Conservation (phyloP, 1,139 yeast genomes). For the Eremothecium gossypii region DNA sequence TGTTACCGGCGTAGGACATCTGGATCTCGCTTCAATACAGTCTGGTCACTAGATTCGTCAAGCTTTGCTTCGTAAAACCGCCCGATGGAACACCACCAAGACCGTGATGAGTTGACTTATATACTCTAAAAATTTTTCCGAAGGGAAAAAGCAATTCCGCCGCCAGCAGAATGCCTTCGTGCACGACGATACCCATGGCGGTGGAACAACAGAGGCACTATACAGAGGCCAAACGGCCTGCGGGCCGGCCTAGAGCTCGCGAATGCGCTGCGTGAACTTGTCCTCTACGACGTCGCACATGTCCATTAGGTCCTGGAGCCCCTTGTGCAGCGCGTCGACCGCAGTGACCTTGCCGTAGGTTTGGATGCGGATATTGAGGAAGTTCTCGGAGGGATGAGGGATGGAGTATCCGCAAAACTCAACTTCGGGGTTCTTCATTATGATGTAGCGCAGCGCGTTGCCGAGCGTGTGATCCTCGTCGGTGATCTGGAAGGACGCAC, state of each 20-base stretch:
- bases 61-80: too few species aligned
- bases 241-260: constrained; percentile 27
- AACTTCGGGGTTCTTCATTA: constrained; percentile 96
- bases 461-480: constrained; percentile 97
- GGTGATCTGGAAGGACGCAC: constrained; percentile 85
- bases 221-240: too few species aligned
- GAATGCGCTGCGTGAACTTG: constrained; percentile 56
- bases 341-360: constrained; percentile 87
- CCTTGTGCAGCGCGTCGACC: constrained; percentile 86
- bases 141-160: too few species aligned
- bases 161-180: too few species aligned
- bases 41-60: too few species aligned
- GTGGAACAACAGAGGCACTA: too few species aligned
- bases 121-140: too few species aligned
- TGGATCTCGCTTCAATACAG: too few species aligned
- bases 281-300: constrained; percentile 78
- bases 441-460: constrained; percentile 82
- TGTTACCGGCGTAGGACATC: constrained; percentile 22
- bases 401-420: constrained; percentile 97
- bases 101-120: too few species aligned
- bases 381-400: constrained; percentile 96
- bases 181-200: too few species aligned
- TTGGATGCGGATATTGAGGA: constrained; percentile 83
- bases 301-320: constrained; percentile 75
- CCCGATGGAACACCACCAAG: too few species aligned